Percentiles rank a stretch among this genome's conserved stretches.
Conservation (phyloP, 1,284 basidiomycete species). For the Microstroma glucosiphilum region DNA sequence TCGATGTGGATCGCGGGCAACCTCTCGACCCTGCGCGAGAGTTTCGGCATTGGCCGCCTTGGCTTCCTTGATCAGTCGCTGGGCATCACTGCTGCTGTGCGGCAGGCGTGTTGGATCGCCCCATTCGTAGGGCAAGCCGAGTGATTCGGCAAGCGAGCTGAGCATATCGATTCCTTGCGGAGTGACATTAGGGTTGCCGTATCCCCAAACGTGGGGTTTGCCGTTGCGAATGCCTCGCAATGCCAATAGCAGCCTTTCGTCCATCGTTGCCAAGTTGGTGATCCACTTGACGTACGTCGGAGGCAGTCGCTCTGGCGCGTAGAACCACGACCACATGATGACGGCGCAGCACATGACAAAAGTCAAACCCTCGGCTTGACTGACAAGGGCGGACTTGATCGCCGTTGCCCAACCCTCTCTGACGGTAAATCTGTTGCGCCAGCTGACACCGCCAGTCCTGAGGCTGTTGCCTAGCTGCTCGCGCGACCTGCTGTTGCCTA, state of each 20-base stretch:
- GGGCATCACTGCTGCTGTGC: constrained; percentile 21
- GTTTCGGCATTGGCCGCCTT: not conserved
- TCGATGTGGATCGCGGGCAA: not conserved
- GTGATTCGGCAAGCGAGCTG: constrained; percentile 30
- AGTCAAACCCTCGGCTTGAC: constrained; percentile 36
- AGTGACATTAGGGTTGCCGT: constrained; percentile 31
- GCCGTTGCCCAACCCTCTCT: not conserved
- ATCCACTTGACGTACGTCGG: constrained; percentile 49
- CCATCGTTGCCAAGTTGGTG: constrained; percentile 46
- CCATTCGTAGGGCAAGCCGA: constrained; percentile 39
- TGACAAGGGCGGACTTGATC: not conserved
- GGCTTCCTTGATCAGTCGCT: constrained; percentile 14
- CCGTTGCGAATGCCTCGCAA: constrained; percentile 38
- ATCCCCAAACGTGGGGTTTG: constrained; percentile 40
- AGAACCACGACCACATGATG: constrained; percentile 50
- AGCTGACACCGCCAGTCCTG: not conserved
- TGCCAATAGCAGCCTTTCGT: constrained; percentile 45
- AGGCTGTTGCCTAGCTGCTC: not conserved
- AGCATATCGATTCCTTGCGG: constrained; percentile 24
- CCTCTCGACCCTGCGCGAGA: not conserved
- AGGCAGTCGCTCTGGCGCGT: constrained; percentile 43
- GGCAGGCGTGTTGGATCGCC: constrained; percentile 33
- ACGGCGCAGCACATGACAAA: constrained; percentile 43
- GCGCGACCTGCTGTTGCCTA: not conserved
- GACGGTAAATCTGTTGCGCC: too few relatives aligned